phyloP scores from a whole-genome alignment of 306 rosid species.

The Trifolium pratense region DNA sequence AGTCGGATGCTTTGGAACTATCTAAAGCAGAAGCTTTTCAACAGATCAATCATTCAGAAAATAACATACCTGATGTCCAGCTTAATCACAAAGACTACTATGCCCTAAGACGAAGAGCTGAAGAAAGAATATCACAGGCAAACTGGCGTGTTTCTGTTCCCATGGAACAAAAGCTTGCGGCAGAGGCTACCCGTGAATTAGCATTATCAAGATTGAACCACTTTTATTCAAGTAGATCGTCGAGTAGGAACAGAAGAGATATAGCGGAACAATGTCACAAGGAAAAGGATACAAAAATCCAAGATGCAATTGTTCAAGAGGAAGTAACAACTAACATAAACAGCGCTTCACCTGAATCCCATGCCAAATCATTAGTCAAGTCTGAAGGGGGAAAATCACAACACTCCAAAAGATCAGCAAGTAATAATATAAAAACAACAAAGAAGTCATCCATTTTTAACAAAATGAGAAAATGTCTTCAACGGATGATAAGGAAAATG shows the following conservation, averaged over 20 bases:
- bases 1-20: slow-evolving; percentile 47
- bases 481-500: slow-evolving; percentile 35
- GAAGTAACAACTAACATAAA: slow-evolving; percentile 11
- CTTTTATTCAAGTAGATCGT: slow-evolving; percentile 31
- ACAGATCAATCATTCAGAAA: slow-evolving; percentile 44
- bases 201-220: slow-evolving; percentile 51
- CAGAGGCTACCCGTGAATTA: slow-evolving; percentile 46
- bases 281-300: slow-evolving; percentile 13
- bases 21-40: slow-evolving; percentile 51
- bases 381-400: slow-evolving; percentile 37
- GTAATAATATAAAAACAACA: slow-evolving; percentile 15
- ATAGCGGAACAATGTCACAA: slow-evolving; percentile 14
- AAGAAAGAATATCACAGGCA: slow-evolving; percentile 47
- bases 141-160: slow-evolving; percentile 43
- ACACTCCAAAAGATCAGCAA: slow-evolving; percentile 40
- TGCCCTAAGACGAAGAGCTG: slow-evolving; percentile 46
- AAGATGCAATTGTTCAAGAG: slow-evolving; percentile 32
- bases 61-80: slow-evolving; percentile 31
- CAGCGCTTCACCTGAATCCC: slow-evolving; percentile 33
- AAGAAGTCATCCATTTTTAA: slow-evolving; percentile 40
- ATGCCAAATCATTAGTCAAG: slow-evolving; percentile 25
- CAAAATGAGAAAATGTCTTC: slow-evolving; percentile 40
- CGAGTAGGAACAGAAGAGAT: slow-evolving; percentile 39
- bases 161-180: slow-evolving; percentile 50
- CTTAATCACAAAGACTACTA: slow-evolving; percentile 53